Conservation (phyloP, 208 protist species). For the Leishmania amazonensis region DNA sequence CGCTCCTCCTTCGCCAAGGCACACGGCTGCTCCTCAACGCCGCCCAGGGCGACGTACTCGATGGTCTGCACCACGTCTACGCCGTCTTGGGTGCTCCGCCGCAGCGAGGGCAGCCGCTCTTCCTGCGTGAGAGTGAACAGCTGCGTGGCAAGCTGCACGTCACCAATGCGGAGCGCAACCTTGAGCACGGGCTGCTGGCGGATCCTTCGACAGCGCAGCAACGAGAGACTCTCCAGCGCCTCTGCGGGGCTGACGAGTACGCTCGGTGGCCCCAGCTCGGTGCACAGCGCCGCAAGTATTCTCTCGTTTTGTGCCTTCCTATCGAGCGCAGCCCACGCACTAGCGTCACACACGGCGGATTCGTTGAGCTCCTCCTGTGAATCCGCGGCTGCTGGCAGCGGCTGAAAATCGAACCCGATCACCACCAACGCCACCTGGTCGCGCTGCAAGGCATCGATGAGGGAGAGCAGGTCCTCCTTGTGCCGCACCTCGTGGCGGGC, state of each 20-base stretch:
- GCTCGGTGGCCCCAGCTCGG: slow-evolving; percentile 35
- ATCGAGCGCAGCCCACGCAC: slow-evolving; percentile 17
- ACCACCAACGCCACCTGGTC: slow-evolving; percentile 78
- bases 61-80: slow-evolving; percentile 36
- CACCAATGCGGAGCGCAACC: slow-evolving; percentile 64
- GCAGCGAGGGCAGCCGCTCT: slow-evolving; percentile 61
- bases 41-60: slow-evolving; percentile 25
- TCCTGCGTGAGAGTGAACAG: slow-evolving; percentile 66
- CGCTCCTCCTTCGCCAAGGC: slow-evolving; percentile 20
- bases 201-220: slow-evolving; percentile 39
- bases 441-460: slow-evolving; percentile 47
- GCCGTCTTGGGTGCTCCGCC: slow-evolving; percentile 48
- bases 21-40: neutral
- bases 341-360: neutral
- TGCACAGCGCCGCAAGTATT: slow-evolving; percentile 59
- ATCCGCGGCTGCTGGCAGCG: slow-evolving; percentile 16
- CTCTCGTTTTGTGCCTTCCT: slow-evolving; percentile 68
- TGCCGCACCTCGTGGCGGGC: slow-evolving; percentile 60
- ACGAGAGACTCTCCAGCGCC: slow-evolving; percentile 34
- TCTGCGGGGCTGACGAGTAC: slow-evolving; percentile 48
- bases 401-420: slow-evolving; percentile 66
- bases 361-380: neutral
- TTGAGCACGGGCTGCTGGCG: slow-evolving; percentile 45
- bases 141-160: slow-evolving; percentile 74
- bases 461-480: slow-evolving; percentile 58